Percentiles rank a stretch among this genome's conserved stretches.
These are phyloP conservation scores for Myxozyma melibiosi DNA, from an alignment of 805 yeast species.

Conservation along the genomic window DNA sequence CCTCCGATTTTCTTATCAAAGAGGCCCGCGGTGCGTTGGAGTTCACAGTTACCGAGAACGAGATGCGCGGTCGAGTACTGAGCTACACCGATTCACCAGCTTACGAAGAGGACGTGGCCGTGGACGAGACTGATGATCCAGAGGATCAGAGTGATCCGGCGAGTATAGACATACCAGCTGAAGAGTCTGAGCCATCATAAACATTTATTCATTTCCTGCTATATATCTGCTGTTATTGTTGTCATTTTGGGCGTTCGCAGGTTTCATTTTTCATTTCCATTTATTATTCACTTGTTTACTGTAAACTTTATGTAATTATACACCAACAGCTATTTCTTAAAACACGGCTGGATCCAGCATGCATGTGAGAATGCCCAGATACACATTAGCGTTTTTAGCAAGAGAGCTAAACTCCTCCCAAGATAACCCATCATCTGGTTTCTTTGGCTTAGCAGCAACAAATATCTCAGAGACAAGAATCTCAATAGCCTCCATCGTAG, in stretches of 20 bases:
- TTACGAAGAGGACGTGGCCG: neutral
- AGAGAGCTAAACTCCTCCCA: slow-evolving; percentile 27
- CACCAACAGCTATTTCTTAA: neutral
- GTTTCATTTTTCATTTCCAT: no score
- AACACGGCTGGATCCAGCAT: slow-evolving; percentile 27
- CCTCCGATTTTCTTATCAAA: slow-evolving; percentile 20
- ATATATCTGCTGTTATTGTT: no score
- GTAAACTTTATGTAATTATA: neutral
- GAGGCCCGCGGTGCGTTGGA: slow-evolving; percentile 12
- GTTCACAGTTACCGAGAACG: slow-evolving; percentile 13
- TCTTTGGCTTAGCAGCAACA: slow-evolving; percentile 19
- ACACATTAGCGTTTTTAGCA: slow-evolving; percentile 17
- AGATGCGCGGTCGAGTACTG: slow-evolving; percentile 17
- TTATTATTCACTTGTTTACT: neutral
- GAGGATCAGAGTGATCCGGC: neutral
- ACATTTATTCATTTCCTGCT: no score
- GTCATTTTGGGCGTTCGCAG: no score
- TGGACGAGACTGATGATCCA: neutral
- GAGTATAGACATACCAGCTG: no score
- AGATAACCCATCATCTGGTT: slow-evolving; percentile 16
- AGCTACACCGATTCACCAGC: slow-evolving; percentile 15
- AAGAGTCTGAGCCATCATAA: no score
- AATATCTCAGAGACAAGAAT: slow-evolving; percentile 26
- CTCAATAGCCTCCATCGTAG: slow-evolving; percentile 24
- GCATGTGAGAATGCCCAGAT: slow-evolving; percentile 21